Evolutionary conservation across 2,329 filamentous ascomycete species (phyloP), one percentile per base, ranked within the genome.

Genomic region (Graphilbum fragrans): DNA sequence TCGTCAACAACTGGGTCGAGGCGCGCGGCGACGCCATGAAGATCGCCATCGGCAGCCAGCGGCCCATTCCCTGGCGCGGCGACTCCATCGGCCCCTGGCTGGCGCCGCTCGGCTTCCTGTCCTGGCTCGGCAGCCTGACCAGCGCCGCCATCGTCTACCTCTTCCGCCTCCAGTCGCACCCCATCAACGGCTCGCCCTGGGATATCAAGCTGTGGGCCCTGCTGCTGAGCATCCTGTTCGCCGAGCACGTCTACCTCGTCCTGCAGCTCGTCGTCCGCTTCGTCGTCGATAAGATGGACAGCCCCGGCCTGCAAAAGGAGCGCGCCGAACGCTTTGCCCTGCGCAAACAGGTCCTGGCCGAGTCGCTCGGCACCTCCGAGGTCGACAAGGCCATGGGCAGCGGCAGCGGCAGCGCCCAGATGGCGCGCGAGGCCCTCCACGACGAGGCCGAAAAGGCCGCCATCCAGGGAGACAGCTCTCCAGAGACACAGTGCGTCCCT

Each of bases 71-170:
- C 1, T 86, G 83, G 74, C 78, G 92, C 41, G 80, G 86, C 2
- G 92, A 96, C 62, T 92, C 85, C 1, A 96, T 98, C 50, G 92
- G 92, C 0, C 88, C 92, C 1, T 96, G 87, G 82, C 67, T 96
- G 12, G 76, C 87, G 49, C 80, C 84, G 1, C 69, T 98, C 3
- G 81, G 80, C 16, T 93, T 96, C 57, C 67, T 96, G n/a, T 82
- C 86, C 4, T 96, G 92, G 92, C 67, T 95, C 20, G 92, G 92
- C 33, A 92, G 82, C 50, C 67, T 96, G 45, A 93, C 87, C 5
- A 87, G 83, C 42, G 79, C 87, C 1, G 86, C 88, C 0, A 75
- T 96, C 37, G 83, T 94, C 1, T 94, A 87, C 58, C 77, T 98
- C 53, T 96, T 95, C 66, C 81, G 76, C 49, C 77, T 79, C 39